Conservation (phyloP, 2,329 filamentous ascomycete genomes). For the Nothopassalora personata region DNA sequence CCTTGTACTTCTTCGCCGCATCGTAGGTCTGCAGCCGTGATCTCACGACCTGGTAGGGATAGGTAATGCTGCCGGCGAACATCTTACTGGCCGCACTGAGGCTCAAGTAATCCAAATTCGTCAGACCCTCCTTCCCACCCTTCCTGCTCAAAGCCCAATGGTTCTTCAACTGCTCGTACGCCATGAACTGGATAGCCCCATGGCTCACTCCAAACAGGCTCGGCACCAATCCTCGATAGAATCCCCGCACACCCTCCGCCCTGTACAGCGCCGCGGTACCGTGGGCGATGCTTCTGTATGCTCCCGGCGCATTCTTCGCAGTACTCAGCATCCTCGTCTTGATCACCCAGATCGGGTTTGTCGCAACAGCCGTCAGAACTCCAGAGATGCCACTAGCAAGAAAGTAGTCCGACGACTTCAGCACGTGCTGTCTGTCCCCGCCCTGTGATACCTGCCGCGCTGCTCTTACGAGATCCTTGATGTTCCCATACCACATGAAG, state of each 20-base stretch:
- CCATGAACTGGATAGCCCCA: constrained; percentile 90
- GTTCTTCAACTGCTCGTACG: constrained; percentile 73
- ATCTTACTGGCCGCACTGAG: constrained; percentile 79
- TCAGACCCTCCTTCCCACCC: constrained; percentile 45
- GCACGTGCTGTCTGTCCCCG: constrained; percentile 34
- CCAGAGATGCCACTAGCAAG: constrained; percentile 66
- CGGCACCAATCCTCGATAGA: constrained; percentile 81
- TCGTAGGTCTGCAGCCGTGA: constrained; percentile 86
- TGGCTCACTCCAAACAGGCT: constrained; percentile 83
- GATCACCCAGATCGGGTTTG: constrained; percentile 96
- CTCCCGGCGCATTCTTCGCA: constrained; percentile 65
- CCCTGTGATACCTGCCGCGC: constrained; percentile 7
- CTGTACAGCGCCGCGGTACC: constrained; percentile 63
- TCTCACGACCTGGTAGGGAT: constrained; percentile 90
- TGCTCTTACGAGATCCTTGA: constrained; percentile 50
- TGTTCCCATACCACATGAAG: constrained; percentile 67
- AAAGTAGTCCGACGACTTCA: constrained; percentile 71
- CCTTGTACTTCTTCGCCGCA: constrained; percentile 67
- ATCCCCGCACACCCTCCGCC: constrained; percentile 69
- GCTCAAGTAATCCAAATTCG: constrained; percentile 71
- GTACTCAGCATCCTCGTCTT: constrained; percentile 96
- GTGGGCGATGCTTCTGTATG: constrained; percentile 71
- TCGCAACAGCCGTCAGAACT: constrained; percentile 70
- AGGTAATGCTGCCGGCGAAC: constrained; percentile 82
- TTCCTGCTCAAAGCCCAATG: constrained; percentile 46